Conservation (phyloP, 768 basidiomycete species). For the Phanerochaete carnosa region DNA sequence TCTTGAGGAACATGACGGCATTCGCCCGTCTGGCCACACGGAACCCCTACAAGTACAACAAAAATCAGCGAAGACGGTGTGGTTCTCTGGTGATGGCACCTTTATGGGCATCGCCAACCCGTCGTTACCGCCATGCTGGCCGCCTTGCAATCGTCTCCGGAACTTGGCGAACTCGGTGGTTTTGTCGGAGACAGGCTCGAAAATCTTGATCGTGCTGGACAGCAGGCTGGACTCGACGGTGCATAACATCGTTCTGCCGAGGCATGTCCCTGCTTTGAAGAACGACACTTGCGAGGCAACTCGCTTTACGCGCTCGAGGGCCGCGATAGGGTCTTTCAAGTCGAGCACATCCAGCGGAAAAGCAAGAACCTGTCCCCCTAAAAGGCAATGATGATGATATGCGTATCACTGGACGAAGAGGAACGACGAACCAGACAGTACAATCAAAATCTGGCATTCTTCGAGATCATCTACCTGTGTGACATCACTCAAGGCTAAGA, state of each 20-base stretch:
- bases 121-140: no score
- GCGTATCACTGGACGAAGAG: no score
- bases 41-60: slow-evolving; percentile 55
- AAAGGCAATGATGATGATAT: background rate
- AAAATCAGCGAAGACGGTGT: no score
- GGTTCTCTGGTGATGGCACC: no score
- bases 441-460: no score
- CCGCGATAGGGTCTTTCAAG: slow-evolving; percentile 83
- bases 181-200: slow-evolving; percentile 61
- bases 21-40: slow-evolving; percentile 89
- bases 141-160: no score
- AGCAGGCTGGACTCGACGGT: slow-evolving; percentile 94
- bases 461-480: no score
- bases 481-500: no score
- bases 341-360: slow-evolving; percentile 94
- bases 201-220: slow-evolving; percentile 94
- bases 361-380: slow-evolving; percentile 93
- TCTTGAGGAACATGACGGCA: slow-evolving; percentile 88
- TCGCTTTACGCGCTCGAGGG: slow-evolving; percentile 89
- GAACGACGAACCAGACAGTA: no score
- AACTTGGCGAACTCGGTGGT: no score
- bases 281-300: slow-evolving; percentile 96
- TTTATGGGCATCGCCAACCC: no score
- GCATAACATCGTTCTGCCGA: slow-evolving; percentile 91
- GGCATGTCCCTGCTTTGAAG: slow-evolving; percentile 94